Evolutionary conservation across 106 monocot species (phyloP).

Genomic region (Acanthochlamys bracteata): DNA sequence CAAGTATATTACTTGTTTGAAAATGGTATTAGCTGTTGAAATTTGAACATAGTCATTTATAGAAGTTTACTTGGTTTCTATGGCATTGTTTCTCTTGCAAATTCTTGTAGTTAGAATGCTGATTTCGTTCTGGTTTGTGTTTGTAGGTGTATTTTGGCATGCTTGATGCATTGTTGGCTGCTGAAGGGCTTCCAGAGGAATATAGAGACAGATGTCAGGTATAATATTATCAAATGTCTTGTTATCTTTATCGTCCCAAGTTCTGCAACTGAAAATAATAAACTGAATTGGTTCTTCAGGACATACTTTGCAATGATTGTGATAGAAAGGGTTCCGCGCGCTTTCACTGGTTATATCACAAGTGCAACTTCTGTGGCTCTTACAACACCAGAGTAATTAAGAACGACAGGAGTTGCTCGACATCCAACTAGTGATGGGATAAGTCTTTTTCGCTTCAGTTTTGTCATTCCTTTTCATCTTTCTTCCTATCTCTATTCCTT

Average conservation of each 20-base stretch:
- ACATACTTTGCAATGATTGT: conserved; percentile 92
- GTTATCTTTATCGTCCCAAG: background rate
- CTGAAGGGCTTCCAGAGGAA: conserved; percentile 85
- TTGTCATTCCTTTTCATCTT: background rate
- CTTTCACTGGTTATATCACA: conserved; percentile 97
- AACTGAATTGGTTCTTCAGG: conserved; percentile 28
- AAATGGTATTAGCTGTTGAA: background rate
- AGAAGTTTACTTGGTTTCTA: too few relatives aligned
- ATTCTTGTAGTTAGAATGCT: background rate
- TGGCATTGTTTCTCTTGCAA: too few relatives aligned
- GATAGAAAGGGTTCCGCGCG: conserved; percentile 61
- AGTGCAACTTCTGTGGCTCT: conserved; percentile 78
- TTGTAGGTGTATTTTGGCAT: conserved; percentile 89
- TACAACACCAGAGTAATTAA: conserved; percentile 92
- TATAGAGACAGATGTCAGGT: conserved; percentile 83
- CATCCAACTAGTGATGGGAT: conserved; percentile 18
- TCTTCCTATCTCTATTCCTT: background rate
- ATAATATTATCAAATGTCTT: background rate
- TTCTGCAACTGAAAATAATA: background rate
- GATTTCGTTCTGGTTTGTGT: background rate
- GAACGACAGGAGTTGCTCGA: conserved; percentile 31
- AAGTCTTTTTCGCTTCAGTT: background rate
- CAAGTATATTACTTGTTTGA: too few relatives aligned
- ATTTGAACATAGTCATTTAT: background rate
- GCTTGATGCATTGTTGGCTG: conserved; percentile 81